Evolutionary conservation across 192 early-diverging fungal genomes (phyloP).

Genomic region (Backusella morwellensis): DNA sequence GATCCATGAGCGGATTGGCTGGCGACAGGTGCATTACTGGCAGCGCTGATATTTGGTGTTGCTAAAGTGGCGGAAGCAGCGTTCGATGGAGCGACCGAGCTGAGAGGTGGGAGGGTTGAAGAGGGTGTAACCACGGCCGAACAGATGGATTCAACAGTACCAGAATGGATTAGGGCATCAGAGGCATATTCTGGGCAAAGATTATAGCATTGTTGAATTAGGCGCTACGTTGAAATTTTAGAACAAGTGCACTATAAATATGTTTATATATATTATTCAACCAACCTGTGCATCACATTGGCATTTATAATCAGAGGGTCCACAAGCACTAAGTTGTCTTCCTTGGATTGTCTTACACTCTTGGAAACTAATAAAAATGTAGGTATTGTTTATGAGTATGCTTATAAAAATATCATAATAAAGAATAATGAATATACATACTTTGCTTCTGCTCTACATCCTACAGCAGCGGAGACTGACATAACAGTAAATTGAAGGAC

Average conservation of each 20-base stretch:
- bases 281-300: slow-evolving; percentile 29
- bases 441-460: slow-evolving; percentile 31
- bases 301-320: slow-evolving; percentile 25
- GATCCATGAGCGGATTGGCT: background rate
- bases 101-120: background rate
- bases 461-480: slow-evolving; percentile 9
- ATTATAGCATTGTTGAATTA: slow-evolving; percentile 31
- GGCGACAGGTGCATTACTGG: background rate
- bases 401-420: background rate
- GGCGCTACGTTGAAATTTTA: background rate
- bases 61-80: background rate
- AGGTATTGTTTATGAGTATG: background rate
- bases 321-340: slow-evolving; percentile 11
- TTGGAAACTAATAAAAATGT: slow-evolving; percentile 20
- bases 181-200: slow-evolving; percentile 22
- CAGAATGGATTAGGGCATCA: slow-evolving; percentile 17
- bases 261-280: background rate
- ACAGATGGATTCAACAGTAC: slow-evolving; percentile 20
- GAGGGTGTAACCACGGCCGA: slow-evolving; percentile 17
- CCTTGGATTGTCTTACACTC: slow-evolving; percentile 24
- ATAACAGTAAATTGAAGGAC: slow-evolving; percentile 1
- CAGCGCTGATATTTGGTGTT: background rate
- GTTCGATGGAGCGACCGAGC: background rate
- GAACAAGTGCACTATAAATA: background rate
- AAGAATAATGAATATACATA: background rate